These are phyloP conservation scores for Lathyrus aphaca DNA, from an alignment of 306 rosid species.

Conservation along the genomic window DNA sequence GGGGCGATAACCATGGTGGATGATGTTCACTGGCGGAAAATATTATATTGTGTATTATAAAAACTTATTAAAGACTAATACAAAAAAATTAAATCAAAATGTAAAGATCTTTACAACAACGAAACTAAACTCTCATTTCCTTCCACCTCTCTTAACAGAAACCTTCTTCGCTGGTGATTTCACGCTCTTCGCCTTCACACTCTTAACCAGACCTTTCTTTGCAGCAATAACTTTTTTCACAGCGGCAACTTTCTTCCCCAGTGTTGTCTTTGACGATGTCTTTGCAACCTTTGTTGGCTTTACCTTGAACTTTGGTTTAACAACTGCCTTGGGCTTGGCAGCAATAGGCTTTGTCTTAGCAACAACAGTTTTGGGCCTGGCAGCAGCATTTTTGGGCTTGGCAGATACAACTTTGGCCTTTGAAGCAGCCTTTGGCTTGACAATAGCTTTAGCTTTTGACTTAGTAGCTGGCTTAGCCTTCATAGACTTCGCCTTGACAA, in stretches of 20 bases:
- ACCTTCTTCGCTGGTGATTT: slow-evolving; percentile 4
- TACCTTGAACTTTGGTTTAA: neutral
- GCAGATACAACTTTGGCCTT: neutral
- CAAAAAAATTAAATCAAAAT: no score
- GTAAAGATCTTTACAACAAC: no score
- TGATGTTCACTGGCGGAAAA: no score
- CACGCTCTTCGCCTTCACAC: neutral
- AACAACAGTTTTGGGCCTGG: neutral
- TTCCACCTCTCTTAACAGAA: neutral
- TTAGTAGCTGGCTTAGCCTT: neutral
- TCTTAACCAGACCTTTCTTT: neutral
- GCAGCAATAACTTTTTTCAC: neutral
- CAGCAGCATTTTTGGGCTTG: neutral
- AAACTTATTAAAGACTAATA: no score
- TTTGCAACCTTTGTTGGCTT: neutral
- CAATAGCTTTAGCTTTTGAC: neutral
- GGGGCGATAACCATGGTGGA: no score
- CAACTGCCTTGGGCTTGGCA: neutral
- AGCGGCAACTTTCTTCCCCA: neutral
- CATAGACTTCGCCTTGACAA: neutral
- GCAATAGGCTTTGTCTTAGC: neutral
- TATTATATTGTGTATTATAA: no score
- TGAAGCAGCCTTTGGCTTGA: neutral
- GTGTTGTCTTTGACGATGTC: neutral
- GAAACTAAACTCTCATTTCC: neutral